phyloP scores from a whole-genome alignment of 306 rosid species.

The Luffa aegyptiaca region DNA sequence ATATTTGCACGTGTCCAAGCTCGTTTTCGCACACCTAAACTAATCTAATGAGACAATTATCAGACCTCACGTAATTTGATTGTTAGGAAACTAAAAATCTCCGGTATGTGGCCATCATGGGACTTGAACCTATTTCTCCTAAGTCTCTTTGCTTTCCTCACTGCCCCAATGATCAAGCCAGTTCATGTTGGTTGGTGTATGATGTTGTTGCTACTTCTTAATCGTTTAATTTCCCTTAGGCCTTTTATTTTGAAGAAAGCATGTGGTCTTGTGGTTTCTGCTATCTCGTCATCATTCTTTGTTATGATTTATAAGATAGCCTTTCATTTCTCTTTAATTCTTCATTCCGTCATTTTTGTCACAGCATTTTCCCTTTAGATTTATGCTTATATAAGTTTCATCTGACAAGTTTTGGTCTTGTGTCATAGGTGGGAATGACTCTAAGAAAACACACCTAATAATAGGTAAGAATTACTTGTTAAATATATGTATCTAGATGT shows the following conservation, averaged over 20 bases:
- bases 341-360: background rate
- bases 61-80: too few relatives aligned
- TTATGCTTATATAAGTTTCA: background rate
- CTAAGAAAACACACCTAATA: background rate
- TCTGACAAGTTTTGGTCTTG: background rate
- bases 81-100: too few relatives aligned
- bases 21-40: too few relatives aligned
- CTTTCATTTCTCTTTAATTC: background rate
- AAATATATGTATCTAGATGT: background rate
- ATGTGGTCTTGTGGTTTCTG: background rate
- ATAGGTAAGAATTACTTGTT: background rate
- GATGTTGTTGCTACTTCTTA: background rate
- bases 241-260: background rate
- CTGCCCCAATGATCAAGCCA: background rate
- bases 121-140: background rate
- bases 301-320: background rate
- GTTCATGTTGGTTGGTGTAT: background rate
- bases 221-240: background rate
- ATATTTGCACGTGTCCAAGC: too few relatives aligned
- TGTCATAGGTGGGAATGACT: slow-evolving; percentile 3
- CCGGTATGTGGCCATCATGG: background rate
- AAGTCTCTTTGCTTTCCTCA: too few relatives aligned
- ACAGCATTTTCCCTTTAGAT: background rate
- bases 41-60: too few relatives aligned
- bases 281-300: background rate